These are phyloP conservation scores for Fraxinus baroniana DNA, from an alignment of 305 asterid species.

Conservation along the genomic window DNA sequence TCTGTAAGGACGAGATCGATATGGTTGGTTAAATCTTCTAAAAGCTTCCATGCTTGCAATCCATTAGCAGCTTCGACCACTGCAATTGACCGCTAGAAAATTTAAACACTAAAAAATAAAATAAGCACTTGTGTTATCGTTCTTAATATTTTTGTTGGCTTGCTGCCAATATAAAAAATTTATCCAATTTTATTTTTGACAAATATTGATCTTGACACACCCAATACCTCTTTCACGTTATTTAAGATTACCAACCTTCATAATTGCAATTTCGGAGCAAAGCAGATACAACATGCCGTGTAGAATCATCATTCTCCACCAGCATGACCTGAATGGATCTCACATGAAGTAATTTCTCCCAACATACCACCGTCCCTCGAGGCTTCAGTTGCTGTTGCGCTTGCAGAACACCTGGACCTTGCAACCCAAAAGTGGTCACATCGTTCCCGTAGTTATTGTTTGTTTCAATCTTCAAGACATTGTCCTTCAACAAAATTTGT, in stretches of 20 bases:
- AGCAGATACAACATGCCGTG: conserved; percentile 80
- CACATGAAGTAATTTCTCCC: conserved; percentile 87
- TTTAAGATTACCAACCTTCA: conserved; percentile 49
- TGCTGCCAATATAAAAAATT: conserved; percentile 20
- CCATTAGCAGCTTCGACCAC: conserved; percentile 76
- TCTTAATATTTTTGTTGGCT: conserved; percentile 2
- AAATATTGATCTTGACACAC: not conserved
- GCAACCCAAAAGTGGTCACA: conserved; percentile 27
- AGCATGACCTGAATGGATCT: conserved; percentile 73
- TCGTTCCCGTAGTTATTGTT: conserved; percentile 20
- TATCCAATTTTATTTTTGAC: not conserved
- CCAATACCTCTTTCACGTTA: not conserved
- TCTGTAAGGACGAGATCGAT: conserved; percentile 80
- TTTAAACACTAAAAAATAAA: not conserved
- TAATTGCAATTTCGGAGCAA: conserved; percentile 85
- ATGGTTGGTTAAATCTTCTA: conserved; percentile 68
- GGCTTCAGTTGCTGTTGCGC: conserved; percentile 37
- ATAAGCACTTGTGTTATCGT: not conserved
- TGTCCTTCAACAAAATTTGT: conserved; percentile 15
- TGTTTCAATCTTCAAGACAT: conserved; percentile 32
- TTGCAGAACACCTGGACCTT: conserved; percentile 17
- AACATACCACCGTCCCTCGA: conserved; percentile 45
- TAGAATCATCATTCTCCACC: conserved; percentile 83
- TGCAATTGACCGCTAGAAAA: conserved; percentile 32
- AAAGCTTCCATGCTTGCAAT: conserved; percentile 80